Conservation (phyloP, 2,329 filamentous ascomycete species). For the Cladosporium velox region DNA sequence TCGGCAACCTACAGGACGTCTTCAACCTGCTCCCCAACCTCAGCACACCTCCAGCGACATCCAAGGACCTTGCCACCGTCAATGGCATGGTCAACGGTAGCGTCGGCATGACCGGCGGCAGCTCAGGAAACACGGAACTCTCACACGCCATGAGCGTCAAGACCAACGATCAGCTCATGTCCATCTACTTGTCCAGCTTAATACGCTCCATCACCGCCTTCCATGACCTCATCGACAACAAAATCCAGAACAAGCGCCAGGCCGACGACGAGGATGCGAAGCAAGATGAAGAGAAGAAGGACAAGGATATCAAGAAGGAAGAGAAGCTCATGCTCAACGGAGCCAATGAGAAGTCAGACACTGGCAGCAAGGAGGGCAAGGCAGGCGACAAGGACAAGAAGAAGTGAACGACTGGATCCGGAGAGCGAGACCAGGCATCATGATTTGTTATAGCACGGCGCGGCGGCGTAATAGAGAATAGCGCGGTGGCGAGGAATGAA, state of each 20-base stretch:
- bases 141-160: conserved; percentile 98
- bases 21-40: conserved; percentile 98
- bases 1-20: conserved; percentile 97
- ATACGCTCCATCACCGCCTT: conserved; percentile 98
- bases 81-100: conserved; percentile 56
- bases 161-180: conserved; percentile 98
- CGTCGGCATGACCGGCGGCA: conserved; percentile 53
- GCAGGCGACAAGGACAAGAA: conserved; percentile 59
- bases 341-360: conserved; percentile 48
- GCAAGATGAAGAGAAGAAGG: conserved; percentile 65
- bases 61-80: conserved; percentile 60
- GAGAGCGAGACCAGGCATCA: background rate
- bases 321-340: conserved; percentile 65
- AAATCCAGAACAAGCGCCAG: conserved; percentile 97
- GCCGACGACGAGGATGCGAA: conserved; percentile 89
- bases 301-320: conserved; percentile 59
- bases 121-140: conserved; percentile 74
- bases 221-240: conserved; percentile 99
- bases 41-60: conserved; percentile 72
- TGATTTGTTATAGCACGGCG: conserved; percentile 15
- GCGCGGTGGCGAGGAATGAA: background rate
- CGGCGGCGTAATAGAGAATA: conserved; percentile 2
- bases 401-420: conserved; percentile 36
- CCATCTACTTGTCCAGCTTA: conserved; percentile 94
- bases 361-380: conserved; percentile 45